Evolutionary conservation across 164 flowering plant genomes (phyloP).

Genomic region (Buxus sempervirens): DNA sequence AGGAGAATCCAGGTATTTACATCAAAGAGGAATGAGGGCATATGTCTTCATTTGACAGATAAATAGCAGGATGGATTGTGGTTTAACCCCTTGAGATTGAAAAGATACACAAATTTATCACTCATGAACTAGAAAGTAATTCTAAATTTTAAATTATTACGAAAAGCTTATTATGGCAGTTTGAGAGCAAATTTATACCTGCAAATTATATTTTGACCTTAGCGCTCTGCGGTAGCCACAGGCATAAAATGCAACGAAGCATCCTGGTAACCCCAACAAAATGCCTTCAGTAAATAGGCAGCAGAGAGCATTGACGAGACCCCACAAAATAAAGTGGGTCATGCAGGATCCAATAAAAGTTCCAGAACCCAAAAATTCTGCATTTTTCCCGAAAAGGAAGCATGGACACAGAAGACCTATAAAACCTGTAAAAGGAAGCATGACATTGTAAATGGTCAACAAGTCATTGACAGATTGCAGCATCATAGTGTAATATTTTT

Average conservation of each 20-base stretch:
- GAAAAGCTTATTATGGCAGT: background rate
- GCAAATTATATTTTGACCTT: slow-evolving; percentile 66
- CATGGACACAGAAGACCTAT: slow-evolving; percentile 74
- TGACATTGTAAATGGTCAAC: slow-evolving; percentile 5
- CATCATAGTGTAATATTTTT: background rate
- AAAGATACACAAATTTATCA: no score
- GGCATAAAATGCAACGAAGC: slow-evolving; percentile 75
- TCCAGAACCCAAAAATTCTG: slow-evolving; percentile 83
- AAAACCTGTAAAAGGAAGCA: slow-evolving; percentile 56
- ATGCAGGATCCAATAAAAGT: slow-evolving; percentile 65
- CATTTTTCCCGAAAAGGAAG: slow-evolving; percentile 75
- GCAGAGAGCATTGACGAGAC: slow-evolving; percentile 57
- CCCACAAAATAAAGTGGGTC: slow-evolving; percentile 68
- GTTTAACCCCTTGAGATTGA: no score
- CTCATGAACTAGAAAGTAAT: no score
- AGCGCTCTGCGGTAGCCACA: slow-evolving; percentile 73
- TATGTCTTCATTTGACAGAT: no score
- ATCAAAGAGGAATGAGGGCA: no score
- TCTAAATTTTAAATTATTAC: no score
- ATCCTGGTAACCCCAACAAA: slow-evolving; percentile 69
- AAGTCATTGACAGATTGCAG: background rate
- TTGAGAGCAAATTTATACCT: slow-evolving; percentile 35
- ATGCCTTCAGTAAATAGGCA: slow-evolving; percentile 67
- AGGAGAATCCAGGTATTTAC: no score
- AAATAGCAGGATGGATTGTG: no score